These are phyloP conservation scores for Apiotrichum gamsii DNA, from an alignment of 1,284 basidiomycete genomes.

Conservation along the genomic window DNA sequence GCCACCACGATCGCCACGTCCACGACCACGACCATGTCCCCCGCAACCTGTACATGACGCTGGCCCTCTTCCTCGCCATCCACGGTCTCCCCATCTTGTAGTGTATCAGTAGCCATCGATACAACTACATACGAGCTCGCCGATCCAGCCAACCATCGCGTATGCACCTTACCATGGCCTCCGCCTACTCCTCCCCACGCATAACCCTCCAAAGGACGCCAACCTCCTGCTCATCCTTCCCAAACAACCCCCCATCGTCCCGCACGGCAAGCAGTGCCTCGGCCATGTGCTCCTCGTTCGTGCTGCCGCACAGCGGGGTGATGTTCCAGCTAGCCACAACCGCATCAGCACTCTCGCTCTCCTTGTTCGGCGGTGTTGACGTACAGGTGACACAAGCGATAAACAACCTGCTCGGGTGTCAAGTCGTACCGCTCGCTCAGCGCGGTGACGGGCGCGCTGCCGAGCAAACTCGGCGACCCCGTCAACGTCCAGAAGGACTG, in stretches of 20 bases:
- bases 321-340: constrained; percentile 34
- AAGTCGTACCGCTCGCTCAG: constrained; percentile 53
- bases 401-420: constrained; percentile 61
- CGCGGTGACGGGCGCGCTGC: constrained; percentile 46
- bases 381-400: constrained; percentile 57
- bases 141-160: no score
- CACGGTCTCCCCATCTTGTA: no score
- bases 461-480: constrained; percentile 61
- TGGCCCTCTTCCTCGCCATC: no score
- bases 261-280: no score
- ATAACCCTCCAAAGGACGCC: constrained; percentile 19
- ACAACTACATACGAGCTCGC: no score
- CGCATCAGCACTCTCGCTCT: background rate
- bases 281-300: constrained; percentile 54
- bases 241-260: constrained; percentile 49
- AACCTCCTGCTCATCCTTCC: constrained; percentile 40
- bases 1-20: no score
- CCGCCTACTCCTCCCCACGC: no score
- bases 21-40: no score
- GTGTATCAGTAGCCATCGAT: no score
- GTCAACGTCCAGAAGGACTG: constrained; percentile 84
- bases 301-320: constrained; percentile 38
- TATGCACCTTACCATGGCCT: no score
- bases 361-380: constrained; percentile 6
- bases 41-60: no score